Base-by-base conservation (phyloP, 257 asterid genomes). In the Leonotis leonurus region DNA sequence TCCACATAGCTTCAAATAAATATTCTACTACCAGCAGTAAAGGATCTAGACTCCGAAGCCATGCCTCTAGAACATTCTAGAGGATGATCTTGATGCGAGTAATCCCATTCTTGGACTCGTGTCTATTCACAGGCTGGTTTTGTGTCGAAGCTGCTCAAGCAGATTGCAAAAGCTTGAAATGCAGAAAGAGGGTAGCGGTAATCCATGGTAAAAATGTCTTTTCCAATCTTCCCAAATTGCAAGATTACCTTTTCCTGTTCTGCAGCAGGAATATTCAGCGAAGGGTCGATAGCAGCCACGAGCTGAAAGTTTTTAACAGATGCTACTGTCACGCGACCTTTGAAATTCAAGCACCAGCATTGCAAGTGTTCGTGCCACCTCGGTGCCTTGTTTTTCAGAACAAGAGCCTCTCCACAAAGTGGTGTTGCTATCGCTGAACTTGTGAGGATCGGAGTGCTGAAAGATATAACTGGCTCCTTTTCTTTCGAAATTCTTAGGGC, bases 81-180 rank as follows among this genome's bases (percentile, higher is more conserved):
- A n/a, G 4, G 14, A 30, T 9, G 10, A 30, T 30, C 41, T 17
- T 44, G 70, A 74, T 68, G 62, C 48, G 6, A 45, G 16, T 13
- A 62, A 53, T 56, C n/a, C 70, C 64, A 62, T 1, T 29, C 9
- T 3, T 6, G 9, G 39, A 33, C 11, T 8, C 39, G 11, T 27
- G 6, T n/a, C n/a, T n/a, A 92, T 76, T 92, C 97, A 65, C 99
- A 92, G 30, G 89, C 94, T 2, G 99, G 97, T 70, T 92, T 92
- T n/a, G 95, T 86, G 70, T 89, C 97, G 40, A 86, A 92, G 91
- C 99, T 89, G 84, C 97, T 92, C 88, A 92, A 80, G 83, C 97
- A 89, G 46, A 92, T 87, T 2, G 97, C 89, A 58, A 92, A 92
- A 44, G 99, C 97, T 70, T 92, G 99, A 75, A 92, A 92, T 7